Evolutionary conservation across 139 green algal genomes (phyloP).

Genomic region (Gonium pectorale): DNA sequence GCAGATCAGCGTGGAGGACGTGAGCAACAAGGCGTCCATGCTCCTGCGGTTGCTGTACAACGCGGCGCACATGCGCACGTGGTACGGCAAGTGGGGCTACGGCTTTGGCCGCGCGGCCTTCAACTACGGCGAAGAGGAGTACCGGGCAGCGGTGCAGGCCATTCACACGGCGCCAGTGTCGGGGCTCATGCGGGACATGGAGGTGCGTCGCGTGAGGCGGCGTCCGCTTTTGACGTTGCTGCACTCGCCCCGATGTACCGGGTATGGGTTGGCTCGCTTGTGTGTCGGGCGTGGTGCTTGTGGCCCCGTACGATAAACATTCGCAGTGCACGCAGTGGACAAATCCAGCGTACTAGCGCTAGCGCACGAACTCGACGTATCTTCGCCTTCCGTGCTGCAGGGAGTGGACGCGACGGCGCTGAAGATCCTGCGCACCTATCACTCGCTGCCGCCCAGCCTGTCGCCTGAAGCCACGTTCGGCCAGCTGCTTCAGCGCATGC

Average conservation of each 20-base stretch:
- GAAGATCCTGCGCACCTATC: conserved; percentile 47
- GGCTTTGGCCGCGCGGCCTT: conserved; percentile 89
- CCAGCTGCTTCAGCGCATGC: conserved; percentile 70
- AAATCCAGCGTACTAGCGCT: too few relatives aligned
- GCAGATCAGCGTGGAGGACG: conserved; percentile 88
- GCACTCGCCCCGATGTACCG: too few relatives aligned
- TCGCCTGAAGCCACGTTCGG: conserved; percentile 61
- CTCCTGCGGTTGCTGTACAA: conserved; percentile 92
- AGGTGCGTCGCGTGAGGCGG: too few relatives aligned
- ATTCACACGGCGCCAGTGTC: conserved; percentile 60
- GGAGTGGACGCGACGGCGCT: not conserved
- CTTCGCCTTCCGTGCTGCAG: too few relatives aligned
- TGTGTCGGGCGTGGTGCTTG: too few relatives aligned
- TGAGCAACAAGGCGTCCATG: conserved; percentile 92
- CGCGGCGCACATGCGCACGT: conserved; percentile 79
- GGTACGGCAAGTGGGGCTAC: conserved; percentile 96
- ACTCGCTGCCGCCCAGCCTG: conserved; percentile 2
- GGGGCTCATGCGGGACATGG: conserved; percentile 71
- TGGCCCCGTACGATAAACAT: too few relatives aligned
- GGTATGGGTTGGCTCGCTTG: too few relatives aligned
- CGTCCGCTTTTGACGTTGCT: not conserved
- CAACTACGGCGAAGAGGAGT: conserved; percentile 78
- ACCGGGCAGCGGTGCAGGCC: conserved; percentile 63
- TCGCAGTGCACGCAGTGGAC: too few relatives aligned
- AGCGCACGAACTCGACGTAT: too few relatives aligned